Conservation (phyloP, 306 rosid genomes). For the Datisca glomerata region DNA sequence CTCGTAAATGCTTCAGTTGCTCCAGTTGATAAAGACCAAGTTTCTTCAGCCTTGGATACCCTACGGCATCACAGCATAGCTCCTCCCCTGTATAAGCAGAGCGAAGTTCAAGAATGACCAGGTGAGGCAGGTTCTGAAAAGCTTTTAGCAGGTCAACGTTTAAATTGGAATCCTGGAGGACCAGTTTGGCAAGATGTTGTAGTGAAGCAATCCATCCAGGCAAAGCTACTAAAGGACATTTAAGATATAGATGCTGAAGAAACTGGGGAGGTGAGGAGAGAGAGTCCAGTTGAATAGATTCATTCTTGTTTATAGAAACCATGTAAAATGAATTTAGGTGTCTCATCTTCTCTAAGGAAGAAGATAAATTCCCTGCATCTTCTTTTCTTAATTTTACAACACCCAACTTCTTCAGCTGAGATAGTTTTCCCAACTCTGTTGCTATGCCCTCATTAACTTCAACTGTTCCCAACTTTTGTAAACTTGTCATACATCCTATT, state of each 20-base stretch:
- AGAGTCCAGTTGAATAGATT: not conserved
- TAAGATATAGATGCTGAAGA: not conserved
- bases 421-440: not conserved
- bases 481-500: not conserved
- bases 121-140: not conserved
- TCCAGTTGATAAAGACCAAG: not conserved
- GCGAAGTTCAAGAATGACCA: not conserved
- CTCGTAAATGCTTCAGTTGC: not conserved
- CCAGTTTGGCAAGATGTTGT: not conserved
- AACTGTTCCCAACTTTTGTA: not conserved
- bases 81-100: not conserved
- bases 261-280: not conserved
- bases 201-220: conserved; percentile 1
- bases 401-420: not conserved
- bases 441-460: not conserved
- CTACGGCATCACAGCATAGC: not conserved
- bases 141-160: not conserved
- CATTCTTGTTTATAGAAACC: not conserved
- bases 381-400: not conserved
- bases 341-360: not conserved
- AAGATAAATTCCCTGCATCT: not conserved
- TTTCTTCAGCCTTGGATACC: not conserved
- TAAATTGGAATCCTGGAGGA: conserved; percentile 1
- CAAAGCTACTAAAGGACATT: not conserved
- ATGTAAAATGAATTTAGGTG: not conserved